These are phyloP conservation scores for Dioscorea zingiberensis DNA, from an alignment of 106 monocot species.

Conservation along the genomic window DNA sequence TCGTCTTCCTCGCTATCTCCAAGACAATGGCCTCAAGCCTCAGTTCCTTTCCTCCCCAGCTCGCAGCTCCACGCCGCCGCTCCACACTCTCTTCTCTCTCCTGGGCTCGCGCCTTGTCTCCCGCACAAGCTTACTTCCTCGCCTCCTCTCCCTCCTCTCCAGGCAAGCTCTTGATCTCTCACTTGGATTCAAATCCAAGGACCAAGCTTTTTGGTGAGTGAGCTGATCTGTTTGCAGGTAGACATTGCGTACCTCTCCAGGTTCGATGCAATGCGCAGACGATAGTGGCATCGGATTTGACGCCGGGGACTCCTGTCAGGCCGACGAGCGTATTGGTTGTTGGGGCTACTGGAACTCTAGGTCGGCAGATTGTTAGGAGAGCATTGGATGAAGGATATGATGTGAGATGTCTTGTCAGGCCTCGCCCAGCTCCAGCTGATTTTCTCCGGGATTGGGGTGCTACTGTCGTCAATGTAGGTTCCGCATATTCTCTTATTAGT, in stretches of 20 bases:
- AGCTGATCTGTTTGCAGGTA: slow-evolving; percentile 26
- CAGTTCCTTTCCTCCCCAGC: slow-evolving; percentile 30
- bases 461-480: slow-evolving; percentile 90
- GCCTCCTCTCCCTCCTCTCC: slow-evolving; percentile 2
- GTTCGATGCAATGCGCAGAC: slow-evolving; percentile 64
- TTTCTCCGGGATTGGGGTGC: slow-evolving; percentile 99
- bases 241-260: slow-evolving; percentile 16
- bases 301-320: slow-evolving; percentile 89
- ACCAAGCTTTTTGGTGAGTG: no score
- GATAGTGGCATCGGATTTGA: slow-evolving; percentile 44
- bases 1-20: neutral
- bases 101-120: slow-evolving; percentile 5
- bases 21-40: slow-evolving; percentile 50
- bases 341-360: slow-evolving; percentile 92
- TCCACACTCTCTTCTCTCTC: neutral
- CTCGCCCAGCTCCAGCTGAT: slow-evolving; percentile 89
- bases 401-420: slow-evolving; percentile 96
- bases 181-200: no score
- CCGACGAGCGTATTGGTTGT: slow-evolving; percentile 88
- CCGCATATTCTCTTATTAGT: neutral
- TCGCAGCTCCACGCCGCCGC: slow-evolving; percentile 5
- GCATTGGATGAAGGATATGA: slow-evolving; percentile 98
- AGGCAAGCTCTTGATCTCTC: slow-evolving; percentile 13
- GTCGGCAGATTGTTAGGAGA: slow-evolving; percentile 83
- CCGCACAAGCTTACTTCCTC: neutral